Percentiles rank a stretch among this genome's conserved stretches.
These are phyloP conservation scores for Nemania sp. DNA, from an alignment of 2,329 filamentous ascomycete genomes.

Conservation along the genomic window DNA sequence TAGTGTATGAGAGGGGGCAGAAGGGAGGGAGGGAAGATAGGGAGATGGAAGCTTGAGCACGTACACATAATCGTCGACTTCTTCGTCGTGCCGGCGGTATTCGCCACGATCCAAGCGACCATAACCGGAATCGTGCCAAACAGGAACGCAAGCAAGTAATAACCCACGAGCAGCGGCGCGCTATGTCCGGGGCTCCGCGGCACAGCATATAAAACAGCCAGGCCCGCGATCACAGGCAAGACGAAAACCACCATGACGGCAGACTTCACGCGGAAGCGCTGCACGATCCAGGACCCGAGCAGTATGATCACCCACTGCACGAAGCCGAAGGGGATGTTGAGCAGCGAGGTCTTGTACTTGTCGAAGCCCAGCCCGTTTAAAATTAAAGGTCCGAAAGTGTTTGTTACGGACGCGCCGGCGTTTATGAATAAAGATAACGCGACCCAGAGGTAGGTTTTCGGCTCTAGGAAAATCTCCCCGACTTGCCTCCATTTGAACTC, in stretches of 20 bases:
- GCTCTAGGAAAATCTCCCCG: constrained; percentile 54
- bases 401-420: constrained; percentile 64
- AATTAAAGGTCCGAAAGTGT: constrained; percentile 67
- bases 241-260: constrained; percentile 56
- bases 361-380: constrained; percentile 63
- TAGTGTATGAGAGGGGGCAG: neutral
- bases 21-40: neutral
- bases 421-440: constrained; percentile 64
- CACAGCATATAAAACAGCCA: constrained; percentile 59
- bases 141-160: constrained; percentile 68
- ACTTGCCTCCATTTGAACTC: constrained; percentile 57
- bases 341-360: constrained; percentile 58
- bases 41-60: neutral
- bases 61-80: constrained; percentile 62
- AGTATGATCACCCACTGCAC: constrained; percentile 64
- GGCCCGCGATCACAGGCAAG: constrained; percentile 63
- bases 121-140: constrained; percentile 68
- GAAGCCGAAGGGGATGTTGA: constrained; percentile 69
- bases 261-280: constrained; percentile 60
- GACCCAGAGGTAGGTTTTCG: constrained; percentile 63
- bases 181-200: constrained; percentile 47
- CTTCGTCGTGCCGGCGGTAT: constrained; percentile 70
- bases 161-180: constrained; percentile 58
- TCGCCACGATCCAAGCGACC: constrained; percentile 69
- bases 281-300: constrained; percentile 58